Conservation (phyloP, 116 monocot genomes). For the Cymodocea nodosa region DNA sequence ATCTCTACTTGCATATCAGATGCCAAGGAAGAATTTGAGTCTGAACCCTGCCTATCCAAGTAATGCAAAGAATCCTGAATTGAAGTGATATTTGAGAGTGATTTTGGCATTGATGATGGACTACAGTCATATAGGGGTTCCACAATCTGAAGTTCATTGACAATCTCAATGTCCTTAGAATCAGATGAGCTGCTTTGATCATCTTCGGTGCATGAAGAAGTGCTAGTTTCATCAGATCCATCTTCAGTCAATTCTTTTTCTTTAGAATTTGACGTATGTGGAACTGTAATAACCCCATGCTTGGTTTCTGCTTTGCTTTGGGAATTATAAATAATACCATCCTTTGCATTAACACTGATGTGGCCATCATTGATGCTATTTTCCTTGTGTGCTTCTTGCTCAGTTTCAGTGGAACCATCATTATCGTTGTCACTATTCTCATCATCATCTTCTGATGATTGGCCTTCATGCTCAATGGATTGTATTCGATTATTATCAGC, state of each 20-base stretch:
- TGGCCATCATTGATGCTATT: conserved; percentile 1
- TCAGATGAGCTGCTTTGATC: conserved; percentile 2
- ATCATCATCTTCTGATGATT: conserved; percentile 4
- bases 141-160: conserved; percentile 12
- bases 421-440: conserved; percentile 18
- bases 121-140: conserved; percentile 34
- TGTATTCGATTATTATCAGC: background rate
- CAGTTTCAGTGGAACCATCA: conserved; percentile 18
- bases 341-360: conserved; percentile 2
- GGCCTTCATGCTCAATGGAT: background rate
- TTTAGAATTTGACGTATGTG: conserved; percentile 2
- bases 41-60: conserved; percentile 12
- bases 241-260: conserved; percentile 3
- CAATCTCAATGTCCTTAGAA: conserved; percentile 7
- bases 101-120: conserved; percentile 24
- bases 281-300: conserved; percentile 2
- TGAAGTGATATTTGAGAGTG: conserved; percentile 12
- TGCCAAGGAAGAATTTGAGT: conserved; percentile 12
- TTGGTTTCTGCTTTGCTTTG: conserved; percentile 1
- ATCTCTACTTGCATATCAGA: conserved; percentile 13
- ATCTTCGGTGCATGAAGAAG: background rate
- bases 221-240: conserved; percentile 1
- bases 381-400: conserved; percentile 11
- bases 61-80: conserved; percentile 18
- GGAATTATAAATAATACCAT: background rate